A percentile compares a stretch with the other conserved stretches of the same genome.
These are phyloP conservation scores for Euphrasia confusa DNA, from an alignment of 257 asterid species.

Conservation along the genomic window DNA sequence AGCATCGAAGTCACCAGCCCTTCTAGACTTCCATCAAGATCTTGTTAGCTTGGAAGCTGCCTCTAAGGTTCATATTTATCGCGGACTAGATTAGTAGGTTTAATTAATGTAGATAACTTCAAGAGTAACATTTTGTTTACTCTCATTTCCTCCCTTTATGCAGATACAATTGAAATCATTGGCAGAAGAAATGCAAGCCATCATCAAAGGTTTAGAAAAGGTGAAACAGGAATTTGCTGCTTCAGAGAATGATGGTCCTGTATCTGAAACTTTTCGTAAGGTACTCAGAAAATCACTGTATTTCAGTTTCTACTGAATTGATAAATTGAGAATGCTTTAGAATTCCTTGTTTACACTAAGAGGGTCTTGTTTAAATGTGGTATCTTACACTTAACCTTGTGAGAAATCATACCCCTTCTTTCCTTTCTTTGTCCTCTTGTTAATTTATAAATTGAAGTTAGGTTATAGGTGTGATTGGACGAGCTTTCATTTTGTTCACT, in stretches of 20 bases:
- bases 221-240: constrained; percentile 84
- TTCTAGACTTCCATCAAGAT: constrained; percentile 67
- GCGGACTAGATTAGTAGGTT: constrained; percentile 18
- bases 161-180: constrained; percentile 95
- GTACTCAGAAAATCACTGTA: constrained; percentile 34
- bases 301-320: constrained; percentile 22
- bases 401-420: no score
- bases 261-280: constrained; percentile 83
- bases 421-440: background rate
- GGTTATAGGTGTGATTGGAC: no score
- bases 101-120: constrained; percentile 17
- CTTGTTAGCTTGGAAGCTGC: constrained; percentile 84
- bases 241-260: constrained; percentile 94
- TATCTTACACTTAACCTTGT: background rate
- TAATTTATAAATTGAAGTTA: constrained; percentile 2
- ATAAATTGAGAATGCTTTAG: background rate
- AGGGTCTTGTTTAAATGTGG: constrained; percentile 5
- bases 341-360: background rate
- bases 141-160: background rate
- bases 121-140: constrained; percentile 22
- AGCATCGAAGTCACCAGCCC: constrained; percentile 65
- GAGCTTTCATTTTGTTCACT: no score
- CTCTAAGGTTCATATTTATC: constrained; percentile 60
- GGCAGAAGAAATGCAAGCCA: constrained; percentile 99
- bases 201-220: constrained; percentile 88